Percentiles rank a stretch among this genome's conserved stretches.
Evolutionary conservation across 2,329 filamentous ascomycete species (phyloP).

Genomic region (Lachnellula hyalina): DNA sequence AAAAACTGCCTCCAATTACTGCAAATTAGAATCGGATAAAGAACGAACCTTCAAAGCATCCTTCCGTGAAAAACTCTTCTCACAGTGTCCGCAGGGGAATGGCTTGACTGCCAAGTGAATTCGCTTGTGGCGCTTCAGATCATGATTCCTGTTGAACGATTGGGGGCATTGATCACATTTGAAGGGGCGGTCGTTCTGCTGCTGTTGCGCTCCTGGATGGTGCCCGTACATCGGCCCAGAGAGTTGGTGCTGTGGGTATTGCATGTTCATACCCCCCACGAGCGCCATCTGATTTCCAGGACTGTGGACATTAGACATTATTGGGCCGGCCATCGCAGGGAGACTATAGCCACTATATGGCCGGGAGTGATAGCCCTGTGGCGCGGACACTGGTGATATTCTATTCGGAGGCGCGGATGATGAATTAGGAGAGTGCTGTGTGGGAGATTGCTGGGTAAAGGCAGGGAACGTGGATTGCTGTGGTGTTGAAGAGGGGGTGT

Average conservation of each 20-base stretch:
- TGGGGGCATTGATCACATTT: conserved; percentile 90
- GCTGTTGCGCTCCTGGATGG: conserved; percentile 45
- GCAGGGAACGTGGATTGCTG: conserved; percentile 43
- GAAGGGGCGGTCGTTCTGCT: conserved; percentile 77
- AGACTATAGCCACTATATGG: conserved; percentile 50
- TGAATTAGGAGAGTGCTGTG: conserved; percentile 38
- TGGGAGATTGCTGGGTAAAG: conserved; percentile 46
- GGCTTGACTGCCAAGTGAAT: conserved; percentile 96
- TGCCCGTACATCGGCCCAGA: conserved; percentile 52
- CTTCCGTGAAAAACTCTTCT: conserved; percentile 95
- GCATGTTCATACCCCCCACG: conserved; percentile 45
- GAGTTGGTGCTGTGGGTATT: conserved; percentile 49
- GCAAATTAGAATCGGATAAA: conserved; percentile 16
- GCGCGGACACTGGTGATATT: conserved; percentile 40
- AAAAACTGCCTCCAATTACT: conserved; percentile 12
- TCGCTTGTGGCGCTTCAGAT: conserved; percentile 90
- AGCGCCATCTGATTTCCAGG: conserved; percentile 68
- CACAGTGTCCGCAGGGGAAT: conserved; percentile 84
- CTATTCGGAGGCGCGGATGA: conserved; percentile 35
- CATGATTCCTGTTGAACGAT: conserved; percentile 94
- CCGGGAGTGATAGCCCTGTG: conserved; percentile 44
- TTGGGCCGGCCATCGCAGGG: conserved; percentile 58
- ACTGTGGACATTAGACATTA: conserved; percentile 74
- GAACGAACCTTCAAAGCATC: conserved; percentile 86
- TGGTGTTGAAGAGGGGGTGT: conserved; percentile 46